These are phyloP conservation scores for Fraxinus pennsylvanica DNA, from an alignment of 257 asterid species.

Conservation along the genomic window DNA sequence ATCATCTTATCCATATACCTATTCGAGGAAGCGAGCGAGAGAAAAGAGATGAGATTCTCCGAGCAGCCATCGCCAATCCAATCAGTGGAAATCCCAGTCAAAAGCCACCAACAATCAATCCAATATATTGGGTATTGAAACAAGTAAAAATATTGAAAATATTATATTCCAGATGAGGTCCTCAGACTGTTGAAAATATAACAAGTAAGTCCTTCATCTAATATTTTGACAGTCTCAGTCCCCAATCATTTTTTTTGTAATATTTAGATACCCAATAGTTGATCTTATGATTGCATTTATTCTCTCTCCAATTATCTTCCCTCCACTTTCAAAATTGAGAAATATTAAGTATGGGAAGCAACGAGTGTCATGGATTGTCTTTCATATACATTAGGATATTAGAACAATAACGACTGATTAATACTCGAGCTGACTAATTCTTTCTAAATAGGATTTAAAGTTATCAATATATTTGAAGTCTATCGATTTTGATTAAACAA, in stretches of 20 bases:
- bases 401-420: too few species aligned
- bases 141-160: too few species aligned
- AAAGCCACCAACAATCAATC: not conserved
- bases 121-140: not conserved
- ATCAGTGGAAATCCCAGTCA: not conserved
- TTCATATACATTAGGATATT: too few species aligned
- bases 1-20: slow-evolving; percentile 28
- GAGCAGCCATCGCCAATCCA: slow-evolving; percentile 56
- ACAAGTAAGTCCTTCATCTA: not conserved
- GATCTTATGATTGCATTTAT: too few species aligned
- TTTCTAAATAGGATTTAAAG: too few species aligned
- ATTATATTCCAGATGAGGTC: not conserved
- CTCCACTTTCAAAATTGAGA: too few species aligned
- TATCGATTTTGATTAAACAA: too few species aligned
- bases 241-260: not conserved
- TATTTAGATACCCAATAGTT: not conserved
- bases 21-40: slow-evolving; percentile 54
- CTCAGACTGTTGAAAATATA: not conserved
- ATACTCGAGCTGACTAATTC: too few species aligned
- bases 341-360: too few species aligned
- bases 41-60: slow-evolving; percentile 64
- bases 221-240: not conserved
- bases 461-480: too few species aligned
- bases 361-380: too few species aligned
- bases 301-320: too few species aligned